phyloP scores from a whole-genome alignment of 1,139 yeast genomes.

The Yamadazyma siamensis region DNA sequence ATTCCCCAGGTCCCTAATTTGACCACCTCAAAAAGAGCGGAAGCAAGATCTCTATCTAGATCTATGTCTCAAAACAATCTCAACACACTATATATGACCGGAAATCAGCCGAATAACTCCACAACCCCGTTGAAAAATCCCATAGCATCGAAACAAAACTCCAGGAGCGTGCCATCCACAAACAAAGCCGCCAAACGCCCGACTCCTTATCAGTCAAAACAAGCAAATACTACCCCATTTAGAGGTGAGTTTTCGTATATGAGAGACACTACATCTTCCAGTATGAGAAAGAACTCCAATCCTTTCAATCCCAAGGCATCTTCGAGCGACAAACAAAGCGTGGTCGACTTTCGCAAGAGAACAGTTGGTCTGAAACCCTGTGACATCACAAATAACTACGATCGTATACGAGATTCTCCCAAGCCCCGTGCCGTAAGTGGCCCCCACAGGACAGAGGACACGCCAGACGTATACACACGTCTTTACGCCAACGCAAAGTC shows the following conservation, averaged over 20 bases:
- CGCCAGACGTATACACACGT: constrained; percentile 14
- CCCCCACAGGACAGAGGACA: constrained; percentile 6
- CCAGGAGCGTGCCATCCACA: too few species aligned
- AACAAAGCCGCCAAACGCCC: constrained; percentile 6
- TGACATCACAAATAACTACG: too few species aligned
- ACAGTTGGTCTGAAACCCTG: too few species aligned
- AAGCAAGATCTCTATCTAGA: constrained; percentile 9
- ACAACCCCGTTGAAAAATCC: too few species aligned
- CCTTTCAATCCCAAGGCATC: constrained; percentile 8
- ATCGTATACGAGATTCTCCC: too few species aligned
- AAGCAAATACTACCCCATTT: constrained; percentile 8
- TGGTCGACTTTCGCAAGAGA: too few species aligned
- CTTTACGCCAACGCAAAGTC: constrained; percentile 12
- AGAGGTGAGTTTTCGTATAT: constrained; percentile 11
- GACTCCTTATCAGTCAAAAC: constrained; percentile 6
- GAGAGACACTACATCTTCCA: constrained; percentile 16
- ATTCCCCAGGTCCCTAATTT: constrained; percentile 12
- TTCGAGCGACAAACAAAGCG: neutral
- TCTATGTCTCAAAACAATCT: constrained; percentile 9
- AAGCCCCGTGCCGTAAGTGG: neutral
- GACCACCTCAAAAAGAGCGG: constrained; percentile 16
- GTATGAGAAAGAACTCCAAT: constrained; percentile 9
- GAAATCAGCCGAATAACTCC: too few species aligned
- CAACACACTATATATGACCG: too few species aligned
- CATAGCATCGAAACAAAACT: too few species aligned